Evolutionary conservation across 176 grass and related monocot species (phyloP).

Genomic region (Hyparrhenia diplandra): DNA sequence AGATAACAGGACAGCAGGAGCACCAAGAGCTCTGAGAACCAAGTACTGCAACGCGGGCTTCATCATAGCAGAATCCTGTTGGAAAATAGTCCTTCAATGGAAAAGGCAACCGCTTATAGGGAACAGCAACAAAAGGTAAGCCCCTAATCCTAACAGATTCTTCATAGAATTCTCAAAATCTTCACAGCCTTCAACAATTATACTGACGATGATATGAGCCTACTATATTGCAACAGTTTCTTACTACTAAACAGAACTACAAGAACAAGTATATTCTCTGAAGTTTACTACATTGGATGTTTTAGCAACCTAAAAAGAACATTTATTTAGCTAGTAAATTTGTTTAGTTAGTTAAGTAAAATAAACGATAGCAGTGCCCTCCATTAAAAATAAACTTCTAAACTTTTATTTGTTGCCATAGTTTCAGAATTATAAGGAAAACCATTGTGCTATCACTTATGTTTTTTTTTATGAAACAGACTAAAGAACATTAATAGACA

Average conservation of each 20-base stretch:
- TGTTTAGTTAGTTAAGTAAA: background rate
- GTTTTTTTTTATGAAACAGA: background rate
- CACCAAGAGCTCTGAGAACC: conserved; percentile 77
- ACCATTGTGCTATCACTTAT: background rate
- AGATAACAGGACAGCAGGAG: conserved; percentile 88
- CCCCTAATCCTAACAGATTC: background rate
- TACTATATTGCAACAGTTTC: background rate
- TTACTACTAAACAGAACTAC: background rate
- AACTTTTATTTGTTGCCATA: background rate
- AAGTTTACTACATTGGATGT: background rate
- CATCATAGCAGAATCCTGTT: conserved; percentile 72
- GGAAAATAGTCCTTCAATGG: conserved; percentile 1
- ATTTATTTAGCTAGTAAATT: background rate
- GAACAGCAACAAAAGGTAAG: background rate
- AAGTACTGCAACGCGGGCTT: conserved; percentile 73
- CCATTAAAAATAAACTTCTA: background rate
- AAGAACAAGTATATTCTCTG: background rate
- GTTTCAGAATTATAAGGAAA: background rate
- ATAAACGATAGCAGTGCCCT: background rate
- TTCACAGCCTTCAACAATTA: background rate
- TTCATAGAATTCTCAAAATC: background rate
- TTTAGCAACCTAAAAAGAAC: background rate
- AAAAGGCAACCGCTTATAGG: background rate
- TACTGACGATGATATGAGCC: background rate
- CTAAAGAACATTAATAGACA: background rate